Evolutionary conservation across 2,329 filamentous ascomycete species (phyloP), one percentile per base, ranked within the genome.

Genomic region (Colletotrichum shisoi): DNA sequence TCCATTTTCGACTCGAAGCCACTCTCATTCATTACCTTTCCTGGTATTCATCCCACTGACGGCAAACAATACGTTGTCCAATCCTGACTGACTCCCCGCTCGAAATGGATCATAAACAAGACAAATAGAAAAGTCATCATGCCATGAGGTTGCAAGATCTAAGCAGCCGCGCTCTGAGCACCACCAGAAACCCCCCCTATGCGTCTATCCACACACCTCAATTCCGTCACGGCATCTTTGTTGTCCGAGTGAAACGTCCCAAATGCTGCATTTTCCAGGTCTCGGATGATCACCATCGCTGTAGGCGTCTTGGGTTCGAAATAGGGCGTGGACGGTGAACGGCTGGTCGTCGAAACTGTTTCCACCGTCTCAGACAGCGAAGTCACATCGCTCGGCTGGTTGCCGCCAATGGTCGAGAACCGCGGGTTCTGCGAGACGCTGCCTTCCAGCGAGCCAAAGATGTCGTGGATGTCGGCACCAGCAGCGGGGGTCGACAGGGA

Each of bases 241-340:
- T 34, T 34, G 31, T 34, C 31, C 31, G 31, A 34, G 31, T 34
- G 31, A 9, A 34, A 34, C 8, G 31, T 34, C 3, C 31, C 31
- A 34, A 34, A 34, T 34, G 31, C 31, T 34, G 31, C 31, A 52
- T 49, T 15, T 24, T 51, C 48, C 11, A 17, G 5, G 11, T 67
- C 67, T 8, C 57, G 57, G 17, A 70, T 40, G 11, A 67, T 19
- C 4, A 69, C 59, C 74, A 77, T 75, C 3, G 75, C 74, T 31
- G 71, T 75, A 0, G 75, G 75, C 0, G 75, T 77, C 4, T 54
- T 68, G 0, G 76, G 74, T 12, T 74, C 73, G 27, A 74, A 76
- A 0, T n/a, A 58, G 1, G 67, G 71, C 6, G 71, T 71, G 7
- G 71, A 60, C 1, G 71, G 71, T 2, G 71, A 73, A 27, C 64